Percentiles rank a stretch among this genome's conserved stretches.
These are phyloP conservation scores for Amorphotheca resinae DNA, from an alignment of 495 filamentous ascomycete genomes.

Conservation along the genomic window DNA sequence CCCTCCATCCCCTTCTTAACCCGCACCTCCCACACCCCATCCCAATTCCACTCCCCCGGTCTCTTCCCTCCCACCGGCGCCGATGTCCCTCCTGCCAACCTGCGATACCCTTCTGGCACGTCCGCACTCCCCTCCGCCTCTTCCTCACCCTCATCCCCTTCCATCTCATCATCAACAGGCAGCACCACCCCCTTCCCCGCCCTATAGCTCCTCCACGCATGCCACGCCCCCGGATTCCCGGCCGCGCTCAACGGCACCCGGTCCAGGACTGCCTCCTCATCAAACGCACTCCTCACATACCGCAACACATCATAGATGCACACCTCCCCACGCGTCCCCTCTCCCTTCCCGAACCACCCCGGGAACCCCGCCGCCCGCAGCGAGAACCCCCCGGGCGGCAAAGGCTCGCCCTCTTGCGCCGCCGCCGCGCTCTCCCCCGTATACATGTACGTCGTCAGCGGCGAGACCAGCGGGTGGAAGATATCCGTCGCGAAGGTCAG, in stretches of 20 bases:
- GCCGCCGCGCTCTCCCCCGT: slow-evolving; percentile 67
- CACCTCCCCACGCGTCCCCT: slow-evolving; percentile 13
- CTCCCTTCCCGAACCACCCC: slow-evolving; percentile 56
- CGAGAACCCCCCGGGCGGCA: slow-evolving; percentile 80
- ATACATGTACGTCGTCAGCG: slow-evolving; percentile 82
- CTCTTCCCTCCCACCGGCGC: slow-evolving; percentile 29
- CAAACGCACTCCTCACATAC: slow-evolving; percentile 75
- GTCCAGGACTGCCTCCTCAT: slow-evolving; percentile 64
- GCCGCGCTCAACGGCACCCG: slow-evolving; percentile 66
- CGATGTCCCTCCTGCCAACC: slow-evolving; percentile 1
- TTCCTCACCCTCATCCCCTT: slow-evolving; percentile 6
- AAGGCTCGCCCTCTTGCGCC: slow-evolving; percentile 64
- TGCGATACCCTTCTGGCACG: slow-evolving; percentile 7
- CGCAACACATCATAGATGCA: slow-evolving; percentile 46
- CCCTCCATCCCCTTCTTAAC: slow-evolving; percentile 62
- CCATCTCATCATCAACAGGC: slow-evolving; percentile 9
- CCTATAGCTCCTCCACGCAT: slow-evolving; percentile 70
- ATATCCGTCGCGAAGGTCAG: slow-evolving; percentile 83
- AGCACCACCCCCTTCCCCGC: slow-evolving; percentile 20
- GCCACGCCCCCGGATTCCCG: slow-evolving; percentile 80
- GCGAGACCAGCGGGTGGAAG: slow-evolving; percentile 87
- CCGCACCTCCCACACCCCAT: slow-evolving; percentile 82
- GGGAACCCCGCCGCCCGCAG: slow-evolving; percentile 86
- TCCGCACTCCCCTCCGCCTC: not conserved
- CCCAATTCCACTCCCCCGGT: slow-evolving; percentile 89